Conservation (phyloP, 1,284 basidiomycete species). For the Crucibulum cyathiforme region DNA sequence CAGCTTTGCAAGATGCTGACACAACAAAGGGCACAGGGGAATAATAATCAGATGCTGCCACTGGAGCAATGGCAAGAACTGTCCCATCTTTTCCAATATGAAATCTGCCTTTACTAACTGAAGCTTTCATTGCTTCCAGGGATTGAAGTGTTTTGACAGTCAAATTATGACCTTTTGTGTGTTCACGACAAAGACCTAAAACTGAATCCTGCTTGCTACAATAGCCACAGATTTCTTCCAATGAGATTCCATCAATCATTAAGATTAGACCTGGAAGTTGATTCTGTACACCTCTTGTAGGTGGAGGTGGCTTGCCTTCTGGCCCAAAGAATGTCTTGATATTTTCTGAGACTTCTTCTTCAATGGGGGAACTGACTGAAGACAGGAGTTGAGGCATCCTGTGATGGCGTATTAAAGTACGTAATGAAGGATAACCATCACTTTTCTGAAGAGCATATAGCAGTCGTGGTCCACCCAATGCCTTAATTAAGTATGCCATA, state of each 20-base stretch:
- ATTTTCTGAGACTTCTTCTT: constrained; percentile 20
- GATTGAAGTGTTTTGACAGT: constrained; percentile 7
- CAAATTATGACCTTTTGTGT: constrained; percentile 11
- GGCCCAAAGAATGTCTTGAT: constrained; percentile 20
- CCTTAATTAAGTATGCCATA: constrained; percentile 22
- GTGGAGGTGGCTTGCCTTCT: constrained; percentile 5
- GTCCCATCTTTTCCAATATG: constrained; percentile 30
- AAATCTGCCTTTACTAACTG: constrained; percentile 1
- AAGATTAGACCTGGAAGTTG: constrained; percentile 14
- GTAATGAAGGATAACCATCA: constrained; percentile 23
- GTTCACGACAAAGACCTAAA: constrained; percentile 29
- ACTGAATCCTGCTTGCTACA: constrained; percentile 12
- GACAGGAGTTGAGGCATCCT: too few relatives aligned
- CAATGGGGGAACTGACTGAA: too few relatives aligned
- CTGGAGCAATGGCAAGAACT: constrained; percentile 29
- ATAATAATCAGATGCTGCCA: constrained; percentile 22
- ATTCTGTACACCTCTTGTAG: not conserved
- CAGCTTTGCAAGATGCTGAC: constrained; percentile 31
- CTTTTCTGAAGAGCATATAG: constrained; percentile 18
- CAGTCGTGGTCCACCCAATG: constrained; percentile 19
- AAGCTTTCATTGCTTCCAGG: not conserved
- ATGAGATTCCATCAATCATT: constrained; percentile 33
- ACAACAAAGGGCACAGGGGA: constrained; percentile 19
- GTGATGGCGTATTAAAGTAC: too few relatives aligned
- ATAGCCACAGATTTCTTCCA: constrained; percentile 23